Base-by-base conservation (phyloP, 1,284 basidiomycete species). In the Fistulina hepatica region DNA sequence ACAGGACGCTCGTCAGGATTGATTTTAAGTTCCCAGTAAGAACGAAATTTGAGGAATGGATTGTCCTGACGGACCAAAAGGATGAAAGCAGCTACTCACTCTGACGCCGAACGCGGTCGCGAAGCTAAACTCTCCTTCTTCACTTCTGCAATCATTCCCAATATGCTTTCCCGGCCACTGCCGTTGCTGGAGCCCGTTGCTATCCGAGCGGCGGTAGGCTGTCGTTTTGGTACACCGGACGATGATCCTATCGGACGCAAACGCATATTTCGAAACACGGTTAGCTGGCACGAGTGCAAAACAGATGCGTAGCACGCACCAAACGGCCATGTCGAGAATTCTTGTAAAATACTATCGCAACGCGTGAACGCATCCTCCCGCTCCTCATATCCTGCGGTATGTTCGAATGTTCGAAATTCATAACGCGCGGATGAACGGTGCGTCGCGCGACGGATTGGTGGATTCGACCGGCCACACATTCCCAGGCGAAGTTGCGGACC, bases 281-380 rank as follows among this genome's bases (percentile, higher is more conserved):
- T n/a, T n/a, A n/a, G n/a, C n/a, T n/a, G n/a, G n/a, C n/a, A n/a
- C n/a, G n/a, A n/a, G n/a, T n/a, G n/a, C n/a, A n/a, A n/a, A n/a
- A n/a, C n/a, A 2, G 53, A 48, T 6, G 51, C 50, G n/a, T n/a
- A n/a, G n/a, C n/a, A n/a, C 2, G 42, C 23, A 34, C 89, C 88
- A 53, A 89, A 91, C 4, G 92, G 92, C 90, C 90, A 97, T 20
- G 69, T 70, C 21, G 77, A 73, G 59, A 95, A 95, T 60, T 93
- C 91, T 32, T 77, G 80, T 20, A 97, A 65, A 23, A 95, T 76
- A 49, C 95, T 92, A 55, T 97, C 92, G 50, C 86, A 91, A 43
- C 92, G 69, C 45, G 77, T 77, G 55, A 95, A 93, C 21, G 91
- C 91, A 1, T 76, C 78, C 63, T 97, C 92, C 34, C 92, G 65